These are phyloP conservation scores for Cunninghamia lanceolata DNA, from an alignment of 75 land plant species.

Conservation along the genomic window DNA sequence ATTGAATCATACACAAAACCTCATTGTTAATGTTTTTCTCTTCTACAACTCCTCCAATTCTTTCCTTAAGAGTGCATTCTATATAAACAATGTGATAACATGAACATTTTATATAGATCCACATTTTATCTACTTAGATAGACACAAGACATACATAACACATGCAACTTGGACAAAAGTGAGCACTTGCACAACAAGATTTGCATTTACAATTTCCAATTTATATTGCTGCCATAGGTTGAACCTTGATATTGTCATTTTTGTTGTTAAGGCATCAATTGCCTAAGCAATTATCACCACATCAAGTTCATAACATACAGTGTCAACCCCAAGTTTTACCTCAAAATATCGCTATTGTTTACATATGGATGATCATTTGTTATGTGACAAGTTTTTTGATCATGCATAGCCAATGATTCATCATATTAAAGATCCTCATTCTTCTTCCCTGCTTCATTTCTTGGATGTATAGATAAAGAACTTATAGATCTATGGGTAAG, in stretches of 20 bases:
- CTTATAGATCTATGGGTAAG: background rate
- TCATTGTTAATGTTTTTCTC: background rate
- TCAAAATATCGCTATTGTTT: too few species aligned
- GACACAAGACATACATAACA: background rate
- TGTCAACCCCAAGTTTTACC: too few species aligned
- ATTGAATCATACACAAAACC: background rate
- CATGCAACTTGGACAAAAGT: background rate
- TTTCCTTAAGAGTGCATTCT: background rate
- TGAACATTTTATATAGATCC: slow-evolving; percentile 15
- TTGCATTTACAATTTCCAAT: background rate
- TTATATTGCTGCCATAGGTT: background rate
- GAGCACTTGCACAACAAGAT: background rate
- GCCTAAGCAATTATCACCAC: background rate
- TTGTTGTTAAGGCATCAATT: background rate
- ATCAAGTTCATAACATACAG: too few species aligned
- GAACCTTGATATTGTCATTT: background rate
- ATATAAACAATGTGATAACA: background rate
- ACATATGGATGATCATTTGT: background rate
- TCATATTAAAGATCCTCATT: background rate
- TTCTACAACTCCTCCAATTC: slow-evolving; percentile 1
- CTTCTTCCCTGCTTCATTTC: background rate
- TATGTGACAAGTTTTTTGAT: background rate
- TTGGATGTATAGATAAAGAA: background rate
- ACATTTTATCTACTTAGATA: background rate
- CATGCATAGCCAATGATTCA: background rate